Evolutionary conservation across 768 basidiomycete species (phyloP), one percentile per base, ranked within the genome.

Genomic region (Leucogyrophana mollusca): DNA sequence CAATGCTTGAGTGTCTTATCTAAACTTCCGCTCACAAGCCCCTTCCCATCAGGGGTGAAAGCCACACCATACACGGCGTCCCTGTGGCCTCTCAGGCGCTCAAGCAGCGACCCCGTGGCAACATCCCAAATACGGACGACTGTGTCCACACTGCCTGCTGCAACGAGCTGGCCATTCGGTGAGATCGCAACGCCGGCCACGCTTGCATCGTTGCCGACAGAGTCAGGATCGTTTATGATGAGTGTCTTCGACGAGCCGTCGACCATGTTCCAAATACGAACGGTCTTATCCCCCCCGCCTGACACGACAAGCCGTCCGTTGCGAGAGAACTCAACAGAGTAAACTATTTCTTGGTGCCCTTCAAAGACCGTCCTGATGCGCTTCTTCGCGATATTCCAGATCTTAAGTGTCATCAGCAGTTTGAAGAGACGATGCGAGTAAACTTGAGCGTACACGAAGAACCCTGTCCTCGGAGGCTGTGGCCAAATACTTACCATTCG

Each of bases 321-420:
- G n/a, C 74, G 68, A 2, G 90, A 90, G 67, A 94, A 95, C 64
- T 90, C 91, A 52, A 96, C 83, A 1, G 92, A 91, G 67, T 95
- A 95, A 58, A 96, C 93, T 59, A 95, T 93, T 60, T 92, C 88
- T 57, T 83, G 82, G 68, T 96, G 94, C 4, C 94, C 94, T 53
- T 88, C 83, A 56, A 94, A 91, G 9, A 89, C 72, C 52, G 80
- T 84, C 46, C 84, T 79, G 59, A 94, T 90, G 27, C 79, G 79
- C 56, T 85, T 85, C 57, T 82, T 84, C 37, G 76, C 76, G 54
- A 96, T 90, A 57, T 94, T 91, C 94, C 94, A 96, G 56, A 96
- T 90, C 88, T 94, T 57, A 5, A 34, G 24, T n/a, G 36, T n/a
- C 43, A 34, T 59, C 34, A 56, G 45, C 51, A 33, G n/a, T n/a